Conservation (phyloP, 2,329 filamentous ascomycete genomes). For the Sarocladium kiliense region DNA sequence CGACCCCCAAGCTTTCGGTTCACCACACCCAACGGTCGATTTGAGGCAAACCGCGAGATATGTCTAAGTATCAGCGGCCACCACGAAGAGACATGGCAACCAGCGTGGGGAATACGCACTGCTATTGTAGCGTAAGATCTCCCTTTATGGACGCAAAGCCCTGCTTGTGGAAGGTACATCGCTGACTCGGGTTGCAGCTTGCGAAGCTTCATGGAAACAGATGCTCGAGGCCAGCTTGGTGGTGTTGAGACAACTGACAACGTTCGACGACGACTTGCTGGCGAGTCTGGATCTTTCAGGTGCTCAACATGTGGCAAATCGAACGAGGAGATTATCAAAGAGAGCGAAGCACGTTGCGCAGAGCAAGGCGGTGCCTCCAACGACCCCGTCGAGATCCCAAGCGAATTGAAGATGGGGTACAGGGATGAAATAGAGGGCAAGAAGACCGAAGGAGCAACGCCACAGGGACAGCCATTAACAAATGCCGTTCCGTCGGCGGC, state of each 20-base stretch:
- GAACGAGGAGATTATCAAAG: constrained; percentile 69
- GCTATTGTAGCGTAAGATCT: constrained; percentile 58
- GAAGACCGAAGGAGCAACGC: background rate
- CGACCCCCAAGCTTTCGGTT: constrained; percentile 95
- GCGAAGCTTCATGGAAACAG: constrained; percentile 88
- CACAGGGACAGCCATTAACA: background rate
- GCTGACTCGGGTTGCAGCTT: constrained; percentile 36
- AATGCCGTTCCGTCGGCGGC: background rate
- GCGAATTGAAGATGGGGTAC: constrained; percentile 62
- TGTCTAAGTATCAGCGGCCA: constrained; percentile 91
- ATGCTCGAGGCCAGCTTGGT: constrained; percentile 81
- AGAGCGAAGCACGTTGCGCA: constrained; percentile 57
- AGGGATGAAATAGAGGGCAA: constrained; percentile 60
- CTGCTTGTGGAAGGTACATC: background rate
- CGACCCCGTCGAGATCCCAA: constrained; percentile 43
- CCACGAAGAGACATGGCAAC: constrained; percentile 98
- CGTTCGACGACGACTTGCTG: constrained; percentile 64
- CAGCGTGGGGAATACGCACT: constrained; percentile 92
- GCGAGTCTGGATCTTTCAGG: constrained; percentile 57
- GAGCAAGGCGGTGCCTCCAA: constrained; percentile 22
- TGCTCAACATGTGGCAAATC: constrained; percentile 66
- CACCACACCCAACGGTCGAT: constrained; percentile 83
- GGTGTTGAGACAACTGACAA: constrained; percentile 72
- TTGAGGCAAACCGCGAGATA: constrained; percentile 95
- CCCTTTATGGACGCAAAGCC: too few relatives aligned